A percentile compares a stretch with the other conserved stretches of the same genome.
These are phyloP conservation scores for Styphnolobium japonicum DNA, from an alignment of 306 rosid genomes.

Conservation along the genomic window DNA sequence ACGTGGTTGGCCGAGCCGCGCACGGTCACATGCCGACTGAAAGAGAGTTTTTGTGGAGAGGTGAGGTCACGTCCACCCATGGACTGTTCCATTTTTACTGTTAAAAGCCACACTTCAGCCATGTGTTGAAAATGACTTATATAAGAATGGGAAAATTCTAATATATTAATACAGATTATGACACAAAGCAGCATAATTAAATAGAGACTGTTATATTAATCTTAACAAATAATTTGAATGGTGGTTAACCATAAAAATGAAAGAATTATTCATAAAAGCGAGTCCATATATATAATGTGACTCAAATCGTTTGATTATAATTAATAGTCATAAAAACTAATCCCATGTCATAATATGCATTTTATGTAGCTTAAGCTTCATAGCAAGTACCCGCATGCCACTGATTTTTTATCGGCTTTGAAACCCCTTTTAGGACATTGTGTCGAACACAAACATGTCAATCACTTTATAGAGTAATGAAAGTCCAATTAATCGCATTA, in stretches of 20 bases:
- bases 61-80: background rate
- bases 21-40: conserved; percentile 29
- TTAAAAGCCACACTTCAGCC: conserved; percentile 11
- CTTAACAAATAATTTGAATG: background rate
- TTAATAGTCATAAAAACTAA: background rate
- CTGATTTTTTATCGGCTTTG: background rate
- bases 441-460: conserved; percentile 11
- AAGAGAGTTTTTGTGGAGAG: conserved; percentile 7
- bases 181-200: background rate
- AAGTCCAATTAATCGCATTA: conserved; percentile 29
- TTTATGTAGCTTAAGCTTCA: background rate
- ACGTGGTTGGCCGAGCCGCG: conserved; percentile 43
- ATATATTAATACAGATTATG: background rate
- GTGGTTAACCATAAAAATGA: too few relatives aligned
- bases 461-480: conserved; percentile 26
- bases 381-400: background rate
- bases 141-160: background rate
- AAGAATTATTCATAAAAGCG: too few relatives aligned
- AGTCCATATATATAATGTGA: background rate
- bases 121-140: background rate
- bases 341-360: background rate
- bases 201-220: background rate
- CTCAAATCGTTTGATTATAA: background rate
- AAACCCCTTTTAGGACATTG: background rate
- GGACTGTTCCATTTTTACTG: background rate